A percentile compares a stretch with the other conserved stretches of the same genome.
These are phyloP conservation scores for Wickerhamiella pararugosa DNA, from an alignment of 1,139 yeast genomes.

Conservation along the genomic window DNA sequence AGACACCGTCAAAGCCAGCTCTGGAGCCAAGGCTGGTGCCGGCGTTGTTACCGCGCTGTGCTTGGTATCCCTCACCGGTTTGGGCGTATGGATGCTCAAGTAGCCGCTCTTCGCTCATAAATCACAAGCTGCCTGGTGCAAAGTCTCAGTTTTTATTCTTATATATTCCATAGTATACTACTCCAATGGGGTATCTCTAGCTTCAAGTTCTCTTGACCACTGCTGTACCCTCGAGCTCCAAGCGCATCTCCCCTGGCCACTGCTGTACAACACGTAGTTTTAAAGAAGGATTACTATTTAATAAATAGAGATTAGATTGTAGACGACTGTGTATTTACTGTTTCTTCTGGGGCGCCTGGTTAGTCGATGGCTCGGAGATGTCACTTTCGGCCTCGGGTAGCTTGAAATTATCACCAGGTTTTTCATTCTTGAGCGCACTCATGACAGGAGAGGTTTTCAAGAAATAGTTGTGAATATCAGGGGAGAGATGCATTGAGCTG, in stretches of 20 bases:
- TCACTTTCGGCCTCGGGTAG: conserved; percentile 16
- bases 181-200: no score
- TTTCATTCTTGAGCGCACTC: conserved; percentile 16
- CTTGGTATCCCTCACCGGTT: conserved; percentile 46
- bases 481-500: conserved; percentile 16
- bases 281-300: not conserved
- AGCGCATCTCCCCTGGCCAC: no score
- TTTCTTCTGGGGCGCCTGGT: not conserved
- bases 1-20: conserved; percentile 42
- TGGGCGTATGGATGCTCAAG: conserved; percentile 58
- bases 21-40: conserved; percentile 86
- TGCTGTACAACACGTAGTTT: not conserved
- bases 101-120: not conserved
- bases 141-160: no score
- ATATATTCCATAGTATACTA: no score
- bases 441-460: conserved; percentile 24
- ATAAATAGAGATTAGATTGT: not conserved
- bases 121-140: no score
- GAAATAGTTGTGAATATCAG: conserved; percentile 23
- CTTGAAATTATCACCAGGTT: conserved; percentile 13
- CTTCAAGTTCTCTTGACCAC: no score
- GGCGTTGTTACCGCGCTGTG: conserved; percentile 67
- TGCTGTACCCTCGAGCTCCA: not conserved
- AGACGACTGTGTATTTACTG: not conserved
- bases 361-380: conserved; percentile 4